Evolutionary conservation across 176 grass and related monocot species (phyloP), one percentile per base, ranked within the genome.

Genomic region (Microstegium vimineum): DNA sequence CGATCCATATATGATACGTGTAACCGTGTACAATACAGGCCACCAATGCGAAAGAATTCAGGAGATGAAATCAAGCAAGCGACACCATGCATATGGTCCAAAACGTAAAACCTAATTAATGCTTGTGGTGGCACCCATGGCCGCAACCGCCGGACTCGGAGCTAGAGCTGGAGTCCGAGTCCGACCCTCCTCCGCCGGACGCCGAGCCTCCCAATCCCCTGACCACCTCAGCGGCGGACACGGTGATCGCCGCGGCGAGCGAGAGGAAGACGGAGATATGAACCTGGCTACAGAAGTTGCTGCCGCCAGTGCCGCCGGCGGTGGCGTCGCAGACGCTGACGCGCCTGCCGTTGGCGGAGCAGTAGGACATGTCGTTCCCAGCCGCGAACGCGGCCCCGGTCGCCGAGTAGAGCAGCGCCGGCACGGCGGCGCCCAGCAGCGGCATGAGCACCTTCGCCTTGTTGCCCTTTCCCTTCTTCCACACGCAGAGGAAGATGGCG

Each of bases 251-350:
- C 3, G 88, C 78, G 5, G 34, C 66, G 0, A 90, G 83, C 36
- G 73, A 26, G 73, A 86, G 69, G 73, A 78, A 86, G n/a, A 82
- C 45, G 57, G 88, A 16, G 5, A 82, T 1, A 13, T 71, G 83
- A 35, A 82, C 88, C 79, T 86, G 83, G 28, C 74, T 73, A 67
- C 88, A 86, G 88, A 90, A 90, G 73, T 73, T 82, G 60, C 45
- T 37, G 78, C 36, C 4, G 38, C 26, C 27, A 56, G n/a, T n/a
- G n/a, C 77, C 26, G 2, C 69, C 52, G 2, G 70, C 23, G 2
- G 77, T 36, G 1, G 54, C 23, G 72, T 9, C 57, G 67, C 88
- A 90, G 66, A 86, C 23, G 66, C 73, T 82, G 43, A 90, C 23
- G 17, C 66, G 78, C 36, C 6, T 31, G 12, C 88, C 79, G 86